phyloP scores from a whole-genome alignment of 345 rosid species.

The Eucalyptus curtisii region DNA sequence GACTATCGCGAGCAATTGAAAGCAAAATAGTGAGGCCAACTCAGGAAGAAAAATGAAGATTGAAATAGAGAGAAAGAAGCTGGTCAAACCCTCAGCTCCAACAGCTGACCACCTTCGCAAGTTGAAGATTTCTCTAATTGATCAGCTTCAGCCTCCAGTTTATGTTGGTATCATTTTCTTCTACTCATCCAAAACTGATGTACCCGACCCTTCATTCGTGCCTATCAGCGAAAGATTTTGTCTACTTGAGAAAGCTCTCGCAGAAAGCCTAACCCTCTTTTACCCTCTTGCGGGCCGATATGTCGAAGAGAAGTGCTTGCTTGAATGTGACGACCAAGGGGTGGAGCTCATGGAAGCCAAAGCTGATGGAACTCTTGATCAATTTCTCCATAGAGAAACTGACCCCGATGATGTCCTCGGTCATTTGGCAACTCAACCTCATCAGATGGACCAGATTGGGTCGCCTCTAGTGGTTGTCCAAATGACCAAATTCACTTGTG shows the following conservation, averaged over 20 bases:
- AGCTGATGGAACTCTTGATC: background rate
- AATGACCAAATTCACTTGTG: slow-evolving; percentile 4
- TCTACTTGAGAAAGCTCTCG: slow-evolving; percentile 17
- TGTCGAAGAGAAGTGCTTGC: background rate
- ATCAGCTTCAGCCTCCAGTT: slow-evolving; percentile 29
- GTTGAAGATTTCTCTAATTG: slow-evolving; percentile 18
- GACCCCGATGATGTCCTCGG: background rate
- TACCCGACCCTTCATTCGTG: background rate
- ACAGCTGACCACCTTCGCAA: slow-evolving; percentile 21
- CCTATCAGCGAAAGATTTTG: background rate
- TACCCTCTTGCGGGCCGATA: slow-evolving; percentile 12
- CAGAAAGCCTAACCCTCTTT: slow-evolving; percentile 1
- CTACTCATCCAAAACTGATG: background rate
- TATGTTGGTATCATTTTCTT: background rate
- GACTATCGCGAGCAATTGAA: background rate
- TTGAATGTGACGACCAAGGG: slow-evolving; percentile 15
- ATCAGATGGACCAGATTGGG: background rate
- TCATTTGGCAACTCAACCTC: background rate
- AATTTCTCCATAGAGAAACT: background rate
- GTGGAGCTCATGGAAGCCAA: slow-evolving; percentile 4
- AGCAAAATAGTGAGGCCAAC: background rate
- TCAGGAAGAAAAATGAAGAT: background rate
- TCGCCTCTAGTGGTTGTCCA: background rate
- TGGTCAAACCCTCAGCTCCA: slow-evolving; percentile 31
- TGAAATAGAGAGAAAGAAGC: slow-evolving; percentile 12